These are phyloP conservation scores for Lichtheimia ornata DNA, from an alignment of 371 early-diverging fungal genomes.

Conservation along the genomic window DNA sequence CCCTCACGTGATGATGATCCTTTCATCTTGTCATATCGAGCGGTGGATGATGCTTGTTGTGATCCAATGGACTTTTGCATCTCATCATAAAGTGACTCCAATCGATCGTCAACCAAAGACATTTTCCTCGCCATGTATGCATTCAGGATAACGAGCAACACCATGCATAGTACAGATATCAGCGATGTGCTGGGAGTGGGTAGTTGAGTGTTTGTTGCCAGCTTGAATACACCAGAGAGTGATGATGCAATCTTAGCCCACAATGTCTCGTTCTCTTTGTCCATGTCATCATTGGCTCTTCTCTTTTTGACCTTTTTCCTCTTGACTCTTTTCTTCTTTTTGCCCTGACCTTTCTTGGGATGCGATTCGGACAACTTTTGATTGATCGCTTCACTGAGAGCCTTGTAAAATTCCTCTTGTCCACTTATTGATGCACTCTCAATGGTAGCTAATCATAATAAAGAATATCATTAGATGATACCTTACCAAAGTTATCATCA, in stretches of 20 bases:
- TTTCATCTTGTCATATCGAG: background rate
- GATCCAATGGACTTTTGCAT: background rate
- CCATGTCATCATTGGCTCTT: background rate
- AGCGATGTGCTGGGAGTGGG: slow-evolving; percentile 26
- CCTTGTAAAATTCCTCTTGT: slow-evolving; percentile 58
- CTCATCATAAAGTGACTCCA: slow-evolving; percentile 8
- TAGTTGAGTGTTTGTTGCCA: background rate
- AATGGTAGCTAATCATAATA: slow-evolving; percentile 45
- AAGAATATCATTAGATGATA: background rate
- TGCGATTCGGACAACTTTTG: background rate
- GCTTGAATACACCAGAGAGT: background rate
- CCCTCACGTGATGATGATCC: background rate
- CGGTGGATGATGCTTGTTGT: too few relatives aligned
- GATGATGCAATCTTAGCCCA: slow-evolving; percentile 5
- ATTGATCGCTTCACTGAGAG: slow-evolving; percentile 51
- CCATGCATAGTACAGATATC: slow-evolving; percentile 32
- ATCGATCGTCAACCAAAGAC: slow-evolving; percentile 32
- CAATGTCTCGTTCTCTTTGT: background rate
- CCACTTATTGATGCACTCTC: slow-evolving; percentile 74
- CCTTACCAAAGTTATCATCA: background rate
- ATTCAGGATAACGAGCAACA: slow-evolving; percentile 35
- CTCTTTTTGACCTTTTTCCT: slow-evolving; percentile 14
- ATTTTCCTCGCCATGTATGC: slow-evolving; percentile 42
- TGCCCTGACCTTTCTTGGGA: background rate
- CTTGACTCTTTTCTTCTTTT: slow-evolving; percentile 10